Base-by-base conservation (phyloP, 2,329 filamentous ascomycete species). In the Aspergillus felis region DNA sequence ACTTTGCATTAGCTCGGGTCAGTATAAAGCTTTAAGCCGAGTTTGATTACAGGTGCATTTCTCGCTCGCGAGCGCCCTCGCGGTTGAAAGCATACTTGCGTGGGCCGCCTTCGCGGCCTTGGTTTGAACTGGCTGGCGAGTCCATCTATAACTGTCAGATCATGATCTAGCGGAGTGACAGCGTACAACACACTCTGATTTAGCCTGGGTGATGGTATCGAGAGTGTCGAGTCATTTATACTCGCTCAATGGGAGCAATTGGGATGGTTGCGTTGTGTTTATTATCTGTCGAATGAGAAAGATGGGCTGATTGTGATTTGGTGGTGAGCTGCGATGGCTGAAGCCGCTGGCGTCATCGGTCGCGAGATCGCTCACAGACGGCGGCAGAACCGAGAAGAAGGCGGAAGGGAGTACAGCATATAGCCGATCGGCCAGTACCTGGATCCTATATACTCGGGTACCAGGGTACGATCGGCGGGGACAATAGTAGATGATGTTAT, bases 81-180 rank as follows among this genome's bases (percentile, higher is more conserved):
- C 57, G 57, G 54, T 60, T 64, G 49, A 63, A 60, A 20, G 62
- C 62, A 59, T 57, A 64, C 47, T 62, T 63, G n/a, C 62, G 61
- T 14, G 59, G 62, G 28, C 59, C 60, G 27, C 41, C 50, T 17
- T 49, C 55, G 5, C 51, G 29, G 27, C 51, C 48, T 50, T 42
- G 42, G 17, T 22, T n/a, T 29, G 53, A 55, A 32, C 53, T 46
- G 42, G 42, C 42, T 20, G 42, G 42, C n/a, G 42, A 46, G 42
- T 46, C 42, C 42, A 46, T 46, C 32, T 38, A 17, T 17, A 14
- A 14, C 14, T 38, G 14, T 38, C 32, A 38, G 32, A 6, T 38
- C 32, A 38, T 7, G 6, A 14, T 38, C 14, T 38, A 38, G 14
- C 14, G 2, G 32, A 17, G 32, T 17, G 5, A 38, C 14, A 38